Conservation (phyloP, 1,139 yeast species). For the Blastobotrys serpentis region DNA sequence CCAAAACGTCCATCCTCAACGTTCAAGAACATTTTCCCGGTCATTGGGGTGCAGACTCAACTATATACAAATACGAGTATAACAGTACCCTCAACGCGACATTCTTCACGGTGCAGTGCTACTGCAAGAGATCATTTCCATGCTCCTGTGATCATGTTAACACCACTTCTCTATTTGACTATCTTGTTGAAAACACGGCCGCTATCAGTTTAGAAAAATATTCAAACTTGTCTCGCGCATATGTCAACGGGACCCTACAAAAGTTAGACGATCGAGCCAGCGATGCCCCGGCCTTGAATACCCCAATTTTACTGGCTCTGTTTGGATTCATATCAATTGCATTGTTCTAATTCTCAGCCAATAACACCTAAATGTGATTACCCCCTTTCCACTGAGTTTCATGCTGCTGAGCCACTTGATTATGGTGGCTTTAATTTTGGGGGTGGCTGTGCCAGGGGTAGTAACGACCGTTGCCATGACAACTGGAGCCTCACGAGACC, state of each 20-base stretch:
- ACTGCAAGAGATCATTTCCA: conserved; percentile 6
- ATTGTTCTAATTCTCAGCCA: too few species aligned
- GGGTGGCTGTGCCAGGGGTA: not conserved
- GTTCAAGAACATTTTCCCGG: conserved; percentile 10
- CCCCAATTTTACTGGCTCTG: not conserved
- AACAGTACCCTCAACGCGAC: conserved; percentile 1
- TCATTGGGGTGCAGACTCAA: conserved; percentile 8
- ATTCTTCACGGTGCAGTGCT: not conserved
- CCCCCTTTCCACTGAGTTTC: not conserved
- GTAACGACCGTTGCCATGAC: not conserved
- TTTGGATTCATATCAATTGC: not conserved
- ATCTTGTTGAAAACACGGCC: not conserved
- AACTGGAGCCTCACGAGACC: not conserved
- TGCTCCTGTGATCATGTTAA: conserved; percentile 9
- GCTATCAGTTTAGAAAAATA: conserved; percentile 2
- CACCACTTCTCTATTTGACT: not conserved
- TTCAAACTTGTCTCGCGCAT: not conserved
- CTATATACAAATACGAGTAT: conserved; percentile 1
- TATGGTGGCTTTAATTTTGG: too few species aligned
- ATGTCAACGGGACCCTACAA: conserved; percentile 11
- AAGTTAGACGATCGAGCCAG: not conserved
- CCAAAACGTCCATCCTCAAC: not conserved
- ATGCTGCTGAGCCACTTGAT: too few species aligned
- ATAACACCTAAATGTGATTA: too few species aligned
- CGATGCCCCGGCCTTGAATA: not conserved